Base-by-base conservation (phyloP, 495 filamentous ascomycete genomes). In the Niebla homalea region DNA sequence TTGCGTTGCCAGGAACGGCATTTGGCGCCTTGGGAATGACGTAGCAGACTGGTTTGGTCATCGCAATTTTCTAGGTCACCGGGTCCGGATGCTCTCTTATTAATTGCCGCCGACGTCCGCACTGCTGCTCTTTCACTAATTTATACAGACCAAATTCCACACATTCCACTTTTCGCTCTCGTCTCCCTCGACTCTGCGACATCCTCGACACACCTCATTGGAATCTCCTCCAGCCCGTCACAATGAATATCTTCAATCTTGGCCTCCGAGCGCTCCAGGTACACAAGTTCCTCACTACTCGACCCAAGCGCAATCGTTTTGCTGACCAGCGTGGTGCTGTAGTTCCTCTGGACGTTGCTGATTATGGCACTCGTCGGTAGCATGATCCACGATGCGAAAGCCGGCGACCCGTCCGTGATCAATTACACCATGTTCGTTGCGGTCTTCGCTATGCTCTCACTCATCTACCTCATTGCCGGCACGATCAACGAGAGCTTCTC, bases 281-380 rank as follows among this genome's bases (percentile, higher is more conserved):
- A 38, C 22, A 48, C 41, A 19, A 29, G 16, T 12, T 29, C 29
- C 20, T 12, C 16, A 25, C 18, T 7, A 32, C 6, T 15, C 37
- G 38, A 22, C 18, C 48, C 19, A 36, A 45, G 21, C 23, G 18
- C 43, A 22, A 37, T 32, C 29, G 7, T 0, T 1, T 7, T 32
- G 29, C 42, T 59, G 52, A 60, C 50, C 22, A 15, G n/a, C 11
- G 36, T 22, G 10, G 26, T n/a, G 14, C 43, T 26, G 5, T 50
- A 84, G 74, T 81, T 84, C 67, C 20, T 84, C 53, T 83, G 71
- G 69, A 72, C 79, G n/a, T 64, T 86, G 25, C 70, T 86, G 60
- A 60, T 81, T 56, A 76, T 83, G 64, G 74, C 81, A 19, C 68
- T 87, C 22, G 57, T 82, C 49, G 82, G 80, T 54, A 81, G 84